A percentile compares a stretch with the other conserved stretches of the same genome.
Conservation (phyloP, 352 stramenopile genomes). For the Pythium sukuiense region DNA sequence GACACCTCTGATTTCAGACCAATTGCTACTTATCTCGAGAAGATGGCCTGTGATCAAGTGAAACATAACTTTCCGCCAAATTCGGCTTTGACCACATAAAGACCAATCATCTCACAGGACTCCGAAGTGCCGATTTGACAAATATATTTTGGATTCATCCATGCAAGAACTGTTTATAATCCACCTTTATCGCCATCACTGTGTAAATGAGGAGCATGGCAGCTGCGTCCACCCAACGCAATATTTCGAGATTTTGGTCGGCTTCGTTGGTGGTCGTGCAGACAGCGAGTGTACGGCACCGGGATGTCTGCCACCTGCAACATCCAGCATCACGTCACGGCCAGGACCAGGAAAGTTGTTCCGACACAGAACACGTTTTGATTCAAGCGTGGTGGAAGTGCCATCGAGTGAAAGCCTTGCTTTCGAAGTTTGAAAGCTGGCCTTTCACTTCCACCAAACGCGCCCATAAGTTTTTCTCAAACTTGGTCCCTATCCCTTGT, state of each 20-base stretch:
- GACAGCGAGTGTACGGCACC: background rate
- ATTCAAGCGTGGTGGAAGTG: no score
- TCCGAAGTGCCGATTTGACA: no score
- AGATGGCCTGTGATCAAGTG: no score
- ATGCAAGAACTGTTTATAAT: no score
- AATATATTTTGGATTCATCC: no score
- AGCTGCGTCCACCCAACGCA: slow-evolving; percentile 1
- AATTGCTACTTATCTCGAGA: no score
- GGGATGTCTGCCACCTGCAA: background rate
- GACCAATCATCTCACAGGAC: no score
- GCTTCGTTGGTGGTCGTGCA: background rate
- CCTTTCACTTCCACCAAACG: background rate
- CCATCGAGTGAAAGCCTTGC: no score
- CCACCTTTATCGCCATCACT: no score
- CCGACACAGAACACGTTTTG: background rate
- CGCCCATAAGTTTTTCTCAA: background rate
- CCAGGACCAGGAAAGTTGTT: background rate
- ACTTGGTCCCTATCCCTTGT: background rate
- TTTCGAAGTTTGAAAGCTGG: background rate
- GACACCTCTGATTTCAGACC: no score
- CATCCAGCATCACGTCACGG: background rate
- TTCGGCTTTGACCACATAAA: no score
- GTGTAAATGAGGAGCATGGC: background rate
- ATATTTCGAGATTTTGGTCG: background rate
- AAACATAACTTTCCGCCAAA: no score